Evolutionary conservation across 108 stramenopile genomes (phyloP), one percentile per base, ranked within the genome.

Genomic region (Nannochloropsis salina): DNA sequence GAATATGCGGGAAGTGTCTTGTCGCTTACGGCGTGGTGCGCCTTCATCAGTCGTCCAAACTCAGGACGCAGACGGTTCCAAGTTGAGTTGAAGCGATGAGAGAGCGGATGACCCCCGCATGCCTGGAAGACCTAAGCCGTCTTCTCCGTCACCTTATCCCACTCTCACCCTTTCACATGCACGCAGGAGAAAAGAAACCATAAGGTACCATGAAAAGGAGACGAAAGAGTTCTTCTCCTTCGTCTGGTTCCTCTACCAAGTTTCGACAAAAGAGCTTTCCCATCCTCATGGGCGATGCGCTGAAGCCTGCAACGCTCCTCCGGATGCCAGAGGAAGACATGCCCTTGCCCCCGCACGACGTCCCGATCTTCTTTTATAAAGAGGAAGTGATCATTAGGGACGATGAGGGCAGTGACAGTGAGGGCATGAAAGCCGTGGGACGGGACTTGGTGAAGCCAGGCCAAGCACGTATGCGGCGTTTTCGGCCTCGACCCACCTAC

Each of bases 291-390:
- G 61, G 61, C n/a, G n/a, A 74, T 74, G 20, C 61, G 20, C 15
- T n/a, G 61, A 6, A 4, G 6, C 20, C 61, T 74, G 15, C 20
- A 1, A 74, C 61, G 20, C 61, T 74, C 20, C 61, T 74, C n/a
- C 61, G 61, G 20, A 74, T 74, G 61, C 61, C 61, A 15, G 61
- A n/a, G 61, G 61, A 74, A 74, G 61, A 74, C 61, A 74, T 74
- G 61, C 61, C 61, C n/a, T 74, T 74, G 61, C 61, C 61, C 20
- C 61, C 61, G 6, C 61, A 74, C 15, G 61, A 74, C 4, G 61
- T 74, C 8, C 61, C 61, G 61, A 74, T 15, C 61, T 74, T n/a
- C 61, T 74, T 74, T n/a, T 74, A 74, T n/a, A 74, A 74, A 74
- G 61, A 74, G n/a, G 61, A 74, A 74, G 61, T 74, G 61, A 74